A percentile compares a stretch with the other conserved stretches of the same genome.
Evolutionary conservation across 768 basidiomycete genomes (phyloP).

Genomic region (Polyporus arcularius): DNA sequence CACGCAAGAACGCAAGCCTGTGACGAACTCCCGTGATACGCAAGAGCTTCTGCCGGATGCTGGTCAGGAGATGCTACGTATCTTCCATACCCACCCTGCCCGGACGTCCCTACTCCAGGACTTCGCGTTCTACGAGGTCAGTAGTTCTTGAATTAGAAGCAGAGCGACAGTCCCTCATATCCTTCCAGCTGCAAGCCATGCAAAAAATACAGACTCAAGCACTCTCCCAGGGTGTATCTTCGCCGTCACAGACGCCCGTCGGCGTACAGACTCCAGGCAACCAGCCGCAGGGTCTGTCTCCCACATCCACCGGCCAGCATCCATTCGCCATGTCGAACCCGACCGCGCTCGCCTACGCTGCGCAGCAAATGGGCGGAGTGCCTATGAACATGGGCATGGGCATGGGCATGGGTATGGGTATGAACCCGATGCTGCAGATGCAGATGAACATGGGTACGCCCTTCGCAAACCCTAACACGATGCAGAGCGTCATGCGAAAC

Average conservation of each 20-base stretch:
- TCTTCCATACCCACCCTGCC: conserved; percentile 91
- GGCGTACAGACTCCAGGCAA: conserved; percentile 25
- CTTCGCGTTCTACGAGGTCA: conserved; percentile 88
- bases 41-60: conserved; percentile 96
- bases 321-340: conserved; percentile 52
- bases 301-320: conserved; percentile 43
- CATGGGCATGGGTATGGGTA: conserved; percentile 48
- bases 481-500: conserved; percentile 87
- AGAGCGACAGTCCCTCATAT: conserved; percentile 3
- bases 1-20: conserved; percentile 97
- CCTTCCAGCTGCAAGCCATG: conserved; percentile 73
- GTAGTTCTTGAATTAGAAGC: conserved; percentile 14
- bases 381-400: conserved; percentile 58
- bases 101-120: conserved; percentile 93
- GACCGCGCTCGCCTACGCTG: conserved; percentile 54
- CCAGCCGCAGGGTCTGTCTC: conserved; percentile 40
- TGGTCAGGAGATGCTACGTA: conserved; percentile 94
- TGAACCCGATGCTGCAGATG: conserved; percentile 68
- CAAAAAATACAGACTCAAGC: conserved; percentile 53
- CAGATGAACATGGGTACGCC: conserved; percentile 51
- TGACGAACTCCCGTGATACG: conserved; percentile 97
- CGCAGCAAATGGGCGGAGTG: conserved; percentile 43
- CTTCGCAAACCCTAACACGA: conserved; percentile 67
- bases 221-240: conserved; percentile 26
- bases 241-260: conserved; percentile 31